Evolutionary conservation across 495 filamentous ascomycete species (phyloP).

Genomic region (Aspergillus diversus): DNA sequence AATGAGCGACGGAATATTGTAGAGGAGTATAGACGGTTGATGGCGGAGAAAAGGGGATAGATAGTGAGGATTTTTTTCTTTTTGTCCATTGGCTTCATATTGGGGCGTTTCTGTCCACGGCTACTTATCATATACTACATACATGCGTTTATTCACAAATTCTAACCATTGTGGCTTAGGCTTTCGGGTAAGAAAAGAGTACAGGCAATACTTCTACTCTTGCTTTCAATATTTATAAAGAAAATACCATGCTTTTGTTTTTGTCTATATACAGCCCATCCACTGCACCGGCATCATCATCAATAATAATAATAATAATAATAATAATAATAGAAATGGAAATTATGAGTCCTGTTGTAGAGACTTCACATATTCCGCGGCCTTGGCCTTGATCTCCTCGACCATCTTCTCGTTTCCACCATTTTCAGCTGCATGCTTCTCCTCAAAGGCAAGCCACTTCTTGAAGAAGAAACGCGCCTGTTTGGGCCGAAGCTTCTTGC

Average conservation of each 20-base stretch:
- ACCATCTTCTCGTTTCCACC: conserved; percentile 70
- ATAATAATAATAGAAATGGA: not conserved
- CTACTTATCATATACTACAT: not conserved
- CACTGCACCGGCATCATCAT: conserved; percentile 15
- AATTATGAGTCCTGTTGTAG: conserved; percentile 46
- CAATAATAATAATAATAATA: conserved; percentile 3
- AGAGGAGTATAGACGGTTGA: conserved; percentile 79
- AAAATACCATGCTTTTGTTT: conserved; percentile 19
- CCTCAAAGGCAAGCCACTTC: conserved; percentile 81
- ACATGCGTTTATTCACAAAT: not conserved
- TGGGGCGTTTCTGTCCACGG: too few species aligned
- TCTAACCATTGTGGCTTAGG: too few species aligned
- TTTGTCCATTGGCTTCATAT: conserved; percentile 9
- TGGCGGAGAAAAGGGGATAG: conserved; percentile 64
- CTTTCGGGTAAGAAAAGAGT: not conserved
- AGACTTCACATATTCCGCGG: conserved; percentile 67
- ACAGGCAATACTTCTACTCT: conserved; percentile 17
- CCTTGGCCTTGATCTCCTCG: conserved; percentile 73
- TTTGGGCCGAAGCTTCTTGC: conserved; percentile 63
- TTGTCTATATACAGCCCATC: conserved; percentile 12
- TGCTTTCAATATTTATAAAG: conserved; percentile 12
- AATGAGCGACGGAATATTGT: conserved; percentile 75
- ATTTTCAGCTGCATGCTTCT: conserved; percentile 49
- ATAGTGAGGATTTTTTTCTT: not conserved
- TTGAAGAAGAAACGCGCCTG: conserved; percentile 82